phyloP scores from a whole-genome alignment of 192 early-diverging fungal species.

The Podila epicladia region DNA sequence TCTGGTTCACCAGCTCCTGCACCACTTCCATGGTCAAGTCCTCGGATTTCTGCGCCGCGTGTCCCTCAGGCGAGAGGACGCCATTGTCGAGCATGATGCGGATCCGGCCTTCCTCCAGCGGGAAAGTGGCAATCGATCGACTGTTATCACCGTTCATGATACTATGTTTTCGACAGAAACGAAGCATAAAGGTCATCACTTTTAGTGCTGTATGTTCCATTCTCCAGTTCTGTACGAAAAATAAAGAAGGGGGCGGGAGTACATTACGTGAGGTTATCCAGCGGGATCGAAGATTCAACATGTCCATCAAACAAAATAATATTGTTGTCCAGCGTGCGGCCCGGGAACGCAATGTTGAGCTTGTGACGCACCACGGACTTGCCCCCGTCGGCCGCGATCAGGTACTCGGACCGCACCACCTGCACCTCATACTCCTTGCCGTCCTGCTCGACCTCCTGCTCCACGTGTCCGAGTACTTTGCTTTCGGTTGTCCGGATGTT shows the following conservation, averaged over 20 bases:
- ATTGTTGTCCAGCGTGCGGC: conserved; percentile 36
- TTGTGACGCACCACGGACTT: conserved; percentile 47
- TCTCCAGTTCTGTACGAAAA: not conserved
- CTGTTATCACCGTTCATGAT: conserved; percentile 17
- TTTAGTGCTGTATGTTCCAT: not conserved
- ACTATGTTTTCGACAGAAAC: not conserved
- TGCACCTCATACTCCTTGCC: conserved; percentile 27
- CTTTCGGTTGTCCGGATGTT: conserved; percentile 39
- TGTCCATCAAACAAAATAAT: conserved; percentile 41
- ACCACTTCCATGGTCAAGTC: conserved; percentile 29
- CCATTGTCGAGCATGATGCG: conserved; percentile 42
- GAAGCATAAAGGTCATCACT: not conserved
- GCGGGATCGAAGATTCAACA: conserved; percentile 24
- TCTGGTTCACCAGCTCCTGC: conserved; percentile 6
- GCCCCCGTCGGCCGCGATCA: conserved; percentile 50
- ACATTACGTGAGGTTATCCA: not conserved
- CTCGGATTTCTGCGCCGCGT: conserved; percentile 19
- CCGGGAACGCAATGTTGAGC: conserved; percentile 45
- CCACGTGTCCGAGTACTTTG: conserved; percentile 23
- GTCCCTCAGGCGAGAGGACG: conserved; percentile 27
- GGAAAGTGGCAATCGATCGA: conserved; percentile 20
- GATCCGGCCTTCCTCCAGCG: conserved; percentile 16
- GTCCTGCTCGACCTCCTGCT: conserved; percentile 30
- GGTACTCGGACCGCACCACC: conserved; percentile 30
- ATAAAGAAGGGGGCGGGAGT: not conserved